Evolutionary conservation across 495 filamentous ascomycete species (phyloP).

Genomic region (Pyronema domesticum): DNA sequence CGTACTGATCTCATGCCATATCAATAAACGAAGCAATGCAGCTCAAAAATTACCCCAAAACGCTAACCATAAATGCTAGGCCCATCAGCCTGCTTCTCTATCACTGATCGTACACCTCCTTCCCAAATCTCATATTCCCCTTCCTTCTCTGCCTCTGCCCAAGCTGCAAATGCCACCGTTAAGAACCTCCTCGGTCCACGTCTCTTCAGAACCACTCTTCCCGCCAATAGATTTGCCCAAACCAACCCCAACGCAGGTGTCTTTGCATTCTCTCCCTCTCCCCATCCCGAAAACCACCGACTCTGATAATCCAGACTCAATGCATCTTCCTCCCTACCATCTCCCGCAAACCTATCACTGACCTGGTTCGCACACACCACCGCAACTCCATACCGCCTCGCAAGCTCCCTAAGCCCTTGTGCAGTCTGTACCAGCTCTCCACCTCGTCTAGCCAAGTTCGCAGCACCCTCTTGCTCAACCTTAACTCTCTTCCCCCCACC

Average conservation of each 20-base stretch:
- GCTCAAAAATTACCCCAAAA: background rate
- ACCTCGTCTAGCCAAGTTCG: slow-evolving; percentile 13
- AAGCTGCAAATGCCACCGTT: slow-evolving; percentile 20
- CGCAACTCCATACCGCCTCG: slow-evolving; percentile 52
- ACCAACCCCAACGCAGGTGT: slow-evolving; percentile 72
- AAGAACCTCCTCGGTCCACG: slow-evolving; percentile 18
- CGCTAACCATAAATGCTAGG: background rate
- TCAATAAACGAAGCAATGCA: background rate
- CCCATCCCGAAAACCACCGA: slow-evolving; percentile 89
- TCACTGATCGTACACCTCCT: slow-evolving; percentile 4
- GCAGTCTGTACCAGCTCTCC: slow-evolving; percentile 57
- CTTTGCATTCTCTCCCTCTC: slow-evolving; percentile 45
- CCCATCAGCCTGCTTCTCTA: background rate
- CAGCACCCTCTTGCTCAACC: background rate
- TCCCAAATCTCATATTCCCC: slow-evolving; percentile 16
- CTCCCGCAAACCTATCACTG: slow-evolving; percentile 53
- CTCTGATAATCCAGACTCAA: slow-evolving; percentile 64
- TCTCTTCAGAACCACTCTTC: slow-evolving; percentile 62
- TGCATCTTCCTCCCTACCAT: background rate
- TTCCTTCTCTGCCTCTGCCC: slow-evolving; percentile 10
- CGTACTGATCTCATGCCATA: background rate
- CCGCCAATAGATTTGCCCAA: slow-evolving; percentile 76
- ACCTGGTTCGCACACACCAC: slow-evolving; percentile 93
- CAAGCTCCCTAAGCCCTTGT: slow-evolving; percentile 50
- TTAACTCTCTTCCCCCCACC: slow-evolving; percentile 10